phyloP scores from a whole-genome alignment of 495 filamentous ascomycete genomes.

The Penicillium canariense region DNA sequence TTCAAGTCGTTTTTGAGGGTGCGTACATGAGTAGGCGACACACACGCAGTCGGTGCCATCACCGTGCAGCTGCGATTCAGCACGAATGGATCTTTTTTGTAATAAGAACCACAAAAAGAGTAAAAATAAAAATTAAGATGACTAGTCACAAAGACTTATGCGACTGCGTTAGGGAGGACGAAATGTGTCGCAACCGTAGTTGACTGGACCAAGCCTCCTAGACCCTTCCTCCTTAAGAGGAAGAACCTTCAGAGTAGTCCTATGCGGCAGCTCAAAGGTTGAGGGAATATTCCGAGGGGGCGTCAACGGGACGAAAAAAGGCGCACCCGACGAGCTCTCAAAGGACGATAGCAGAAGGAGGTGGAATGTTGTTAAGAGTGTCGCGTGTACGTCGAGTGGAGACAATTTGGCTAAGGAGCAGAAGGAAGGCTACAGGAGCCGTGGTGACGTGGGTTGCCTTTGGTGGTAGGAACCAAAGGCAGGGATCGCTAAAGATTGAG shows the following conservation, averaged over 20 bases:
- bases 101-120: slow-evolving; percentile 14
- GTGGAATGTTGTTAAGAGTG: slow-evolving; percentile 68
- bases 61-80: slow-evolving; percentile 45
- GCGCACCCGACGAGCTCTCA: slow-evolving; percentile 55
- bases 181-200: slow-evolving; percentile 80
- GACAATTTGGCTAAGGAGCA: slow-evolving; percentile 78
- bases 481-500: slow-evolving; percentile 11
- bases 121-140: slow-evolving; percentile 13
- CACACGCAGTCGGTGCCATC: slow-evolving; percentile 73
- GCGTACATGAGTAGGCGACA: slow-evolving; percentile 50
- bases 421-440: slow-evolving; percentile 64
- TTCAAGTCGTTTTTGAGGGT: slow-evolving; percentile 37
- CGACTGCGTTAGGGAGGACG: slow-evolving; percentile 77
- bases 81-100: slow-evolving; percentile 24
- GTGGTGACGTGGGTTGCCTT: slow-evolving; percentile 62
- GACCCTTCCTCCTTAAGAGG: slow-evolving; percentile 63
- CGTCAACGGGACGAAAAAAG: slow-evolving; percentile 51
- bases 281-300: slow-evolving; percentile 53
- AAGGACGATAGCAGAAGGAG: slow-evolving; percentile 60
- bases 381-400: slow-evolving; percentile 55
- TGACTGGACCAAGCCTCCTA: slow-evolving; percentile 54
- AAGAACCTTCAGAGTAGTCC: slow-evolving; percentile 92
- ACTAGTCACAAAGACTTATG: slow-evolving; percentile 18
- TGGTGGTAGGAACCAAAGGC: slow-evolving; percentile 65
- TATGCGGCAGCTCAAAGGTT: slow-evolving; percentile 95